These are phyloP conservation scores for Neoarthrinium moseri DNA, from an alignment of 2,329 filamentous ascomycete species.

Conservation along the genomic window DNA sequence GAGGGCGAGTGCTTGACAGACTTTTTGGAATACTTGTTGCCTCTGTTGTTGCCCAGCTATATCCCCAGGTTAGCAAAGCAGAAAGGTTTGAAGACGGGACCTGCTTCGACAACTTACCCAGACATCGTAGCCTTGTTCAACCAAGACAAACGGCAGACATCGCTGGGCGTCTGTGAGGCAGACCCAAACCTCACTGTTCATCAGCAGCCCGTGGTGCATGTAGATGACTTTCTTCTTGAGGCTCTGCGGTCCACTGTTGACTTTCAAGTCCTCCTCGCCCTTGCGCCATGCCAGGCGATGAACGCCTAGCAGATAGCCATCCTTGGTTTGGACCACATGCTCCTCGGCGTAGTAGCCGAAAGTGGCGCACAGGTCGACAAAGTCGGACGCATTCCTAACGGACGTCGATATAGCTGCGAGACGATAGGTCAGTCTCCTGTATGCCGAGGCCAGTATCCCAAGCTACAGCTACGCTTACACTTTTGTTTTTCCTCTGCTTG, in stretches of 20 bases:
- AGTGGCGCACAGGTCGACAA: slow-evolving; percentile 87
- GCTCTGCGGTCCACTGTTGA: slow-evolving; percentile 70
- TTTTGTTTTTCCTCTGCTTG: slow-evolving; percentile 68
- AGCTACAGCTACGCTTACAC: no score
- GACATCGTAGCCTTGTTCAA: slow-evolving; percentile 91
- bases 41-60: slow-evolving; percentile 91
- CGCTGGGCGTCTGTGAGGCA: slow-evolving; percentile 83
- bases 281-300: slow-evolving; percentile 82
- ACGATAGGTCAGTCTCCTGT: no score
- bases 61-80: slow-evolving; percentile 17
- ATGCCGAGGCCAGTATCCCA: no score
- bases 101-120: slow-evolving; percentile 73
- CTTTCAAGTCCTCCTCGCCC: slow-evolving; percentile 74
- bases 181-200: slow-evolving; percentile 99
- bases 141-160: slow-evolving; percentile 83
- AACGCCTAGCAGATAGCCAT: slow-evolving; percentile 88
- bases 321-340: slow-evolving; percentile 90
- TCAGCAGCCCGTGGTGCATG: slow-evolving; percentile 91
- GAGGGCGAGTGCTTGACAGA: slow-evolving; percentile 73
- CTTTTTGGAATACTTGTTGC: slow-evolving; percentile 99
- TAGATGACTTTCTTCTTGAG: slow-evolving; percentile 85
- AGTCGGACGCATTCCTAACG: slow-evolving; percentile 85
- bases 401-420: slow-evolving; percentile 66
- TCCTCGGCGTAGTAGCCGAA: slow-evolving; percentile 95
- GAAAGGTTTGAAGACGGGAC: no score